A percentile compares a stretch with the other conserved stretches of the same genome.
phyloP scores from a whole-genome alignment of 164 flowering plant genomes.

The Berberis thunbergii region DNA sequence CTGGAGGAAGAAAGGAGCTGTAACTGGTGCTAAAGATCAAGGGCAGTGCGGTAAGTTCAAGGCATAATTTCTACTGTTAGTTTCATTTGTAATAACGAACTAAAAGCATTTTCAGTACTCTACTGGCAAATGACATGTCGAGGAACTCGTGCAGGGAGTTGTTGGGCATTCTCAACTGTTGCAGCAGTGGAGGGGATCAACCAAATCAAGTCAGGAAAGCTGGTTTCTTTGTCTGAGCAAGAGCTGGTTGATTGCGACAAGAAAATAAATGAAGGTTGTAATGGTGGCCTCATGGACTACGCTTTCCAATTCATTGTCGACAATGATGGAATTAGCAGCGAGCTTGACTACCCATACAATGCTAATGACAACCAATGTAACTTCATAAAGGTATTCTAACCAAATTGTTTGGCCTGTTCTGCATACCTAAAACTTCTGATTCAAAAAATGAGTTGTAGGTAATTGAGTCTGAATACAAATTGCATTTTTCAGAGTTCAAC shows the following conservation, averaged over 20 bases:
- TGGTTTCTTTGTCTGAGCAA: conserved; percentile 31
- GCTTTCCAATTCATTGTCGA: conserved; percentile 25
- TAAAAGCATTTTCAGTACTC: too few species aligned
- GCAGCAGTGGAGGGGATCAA: conserved; percentile 35
- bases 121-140: too few species aligned
- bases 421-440: background rate
- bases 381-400: conserved; percentile 10
- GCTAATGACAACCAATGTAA: conserved; percentile 20
- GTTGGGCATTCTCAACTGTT: conserved; percentile 38
- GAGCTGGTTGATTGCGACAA: conserved; percentile 31
- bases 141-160: conserved; percentile 14
- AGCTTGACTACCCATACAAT: conserved; percentile 23
- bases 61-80: background rate
- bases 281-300: conserved; percentile 27
- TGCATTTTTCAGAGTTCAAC: background rate
- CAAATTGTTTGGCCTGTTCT: background rate
- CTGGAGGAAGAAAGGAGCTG: conserved; percentile 65
- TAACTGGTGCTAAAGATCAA: conserved; percentile 57
- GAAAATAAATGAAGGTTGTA: conserved; percentile 21
- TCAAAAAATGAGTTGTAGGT: too few species aligned
- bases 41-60: conserved; percentile 51
- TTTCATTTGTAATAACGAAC: too few species aligned
- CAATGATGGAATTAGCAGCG: conserved; percentile 27
- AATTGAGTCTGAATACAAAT: too few species aligned
- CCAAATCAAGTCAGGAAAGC: conserved; percentile 21